Base-by-base conservation (phyloP, 768 basidiomycete species). In the Amylocystis lapponica region DNA sequence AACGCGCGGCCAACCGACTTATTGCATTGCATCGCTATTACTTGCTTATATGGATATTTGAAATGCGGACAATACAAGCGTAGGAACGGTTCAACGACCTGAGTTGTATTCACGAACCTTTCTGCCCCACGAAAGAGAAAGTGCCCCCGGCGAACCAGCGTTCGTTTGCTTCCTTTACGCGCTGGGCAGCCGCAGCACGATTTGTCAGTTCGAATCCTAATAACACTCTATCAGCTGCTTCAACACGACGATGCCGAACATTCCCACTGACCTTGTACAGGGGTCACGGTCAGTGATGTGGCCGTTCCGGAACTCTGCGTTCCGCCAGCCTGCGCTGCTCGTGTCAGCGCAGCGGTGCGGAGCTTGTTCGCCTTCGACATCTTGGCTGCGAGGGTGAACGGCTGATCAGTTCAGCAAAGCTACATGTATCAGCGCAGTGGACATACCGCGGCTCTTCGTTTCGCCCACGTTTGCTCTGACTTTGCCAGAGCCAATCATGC, bases 401-500 rank as follows among this genome's bases (percentile, higher is more conserved):
- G 47, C 27, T 22, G 19, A 52, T 36, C 41, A 44, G 36, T 35
- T 32, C 44, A 25, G 25, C 30, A 38, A 4, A 20, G 17, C 26
- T 12, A 25, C n/a, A 25, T 35, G 27, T 17, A 25, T n/a, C 30
- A 31, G 38, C 25, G 27, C 17, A 32, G 26, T n/a, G 17, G 20
- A 65, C 79, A 49, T 51, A 94, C 94, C 93, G 70, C 84, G 81
- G 67, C 84, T 94, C 69, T 91, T 91, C 32, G 85, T 77, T 60
- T 98, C 94, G 40, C 86, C 92, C 39, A 81, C 62, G 22, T 84
- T 83, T 11, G 92, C 92, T 41, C 96, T 74, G 39, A 99, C 86
- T 62, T 91, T 89, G 19, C 96, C 96, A 5, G 85, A 83, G 29
- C 93, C 92, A 48, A 98, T 89, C 94, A 99, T 98, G 48, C 96